Conservation (phyloP, 306 rosid species). For the Vigna trinervia region DNA sequence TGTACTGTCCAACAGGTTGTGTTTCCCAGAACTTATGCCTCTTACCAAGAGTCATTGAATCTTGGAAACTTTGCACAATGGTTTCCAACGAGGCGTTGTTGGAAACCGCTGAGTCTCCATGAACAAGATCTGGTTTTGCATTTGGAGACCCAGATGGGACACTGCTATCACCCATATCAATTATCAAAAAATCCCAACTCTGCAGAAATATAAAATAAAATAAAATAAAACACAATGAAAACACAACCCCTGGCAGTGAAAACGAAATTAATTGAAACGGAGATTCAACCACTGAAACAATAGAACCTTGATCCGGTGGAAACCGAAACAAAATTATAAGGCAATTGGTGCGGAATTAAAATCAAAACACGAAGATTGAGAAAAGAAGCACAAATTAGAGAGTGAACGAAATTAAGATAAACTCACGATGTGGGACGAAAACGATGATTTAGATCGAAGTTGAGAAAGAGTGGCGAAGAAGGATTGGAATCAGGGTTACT, state of each 20-base stretch:
- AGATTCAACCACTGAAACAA: background rate
- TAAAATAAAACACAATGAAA: background rate
- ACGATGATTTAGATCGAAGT: background rate
- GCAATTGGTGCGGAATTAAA: background rate
- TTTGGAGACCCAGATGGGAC: slow-evolving; percentile 42
- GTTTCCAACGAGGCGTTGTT: slow-evolving; percentile 56
- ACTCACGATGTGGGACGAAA: background rate
- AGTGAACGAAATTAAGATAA: background rate
- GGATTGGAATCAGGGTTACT: background rate
- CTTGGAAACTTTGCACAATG: slow-evolving; percentile 63
- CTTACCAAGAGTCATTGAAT: slow-evolving; percentile 64
- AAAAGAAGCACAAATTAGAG: background rate
- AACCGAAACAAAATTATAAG: background rate
- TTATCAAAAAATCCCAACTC: background rate
- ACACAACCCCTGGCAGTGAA: background rate
- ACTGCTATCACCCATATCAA: slow-evolving; percentile 40
- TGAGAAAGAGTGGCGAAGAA: background rate
- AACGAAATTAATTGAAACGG: background rate
- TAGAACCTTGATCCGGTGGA: slow-evolving; percentile 8
- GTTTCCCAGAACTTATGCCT: slow-evolving; percentile 61
- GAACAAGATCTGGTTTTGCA: slow-evolving; percentile 42
- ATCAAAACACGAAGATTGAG: background rate
- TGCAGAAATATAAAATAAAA: background rate
- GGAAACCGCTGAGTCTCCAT: background rate
- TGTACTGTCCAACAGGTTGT: slow-evolving; percentile 81